Conservation (phyloP, 176 grass and related monocot genomes). For the Aegilops speltoides region DNA sequence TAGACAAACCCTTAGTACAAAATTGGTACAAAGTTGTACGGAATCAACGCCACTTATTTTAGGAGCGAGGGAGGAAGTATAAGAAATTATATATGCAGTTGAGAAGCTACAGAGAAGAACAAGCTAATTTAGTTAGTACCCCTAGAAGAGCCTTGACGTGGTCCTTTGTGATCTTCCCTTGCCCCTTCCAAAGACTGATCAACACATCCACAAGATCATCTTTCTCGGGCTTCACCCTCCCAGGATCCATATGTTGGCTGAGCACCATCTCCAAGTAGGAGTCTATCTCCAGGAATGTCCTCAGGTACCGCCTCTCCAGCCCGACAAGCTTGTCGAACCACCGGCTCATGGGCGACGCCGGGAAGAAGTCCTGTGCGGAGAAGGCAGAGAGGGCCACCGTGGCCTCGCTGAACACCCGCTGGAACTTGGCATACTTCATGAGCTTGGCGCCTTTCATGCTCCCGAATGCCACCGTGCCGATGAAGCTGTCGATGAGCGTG, state of each 20-base stretch:
- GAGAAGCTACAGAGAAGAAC: background rate
- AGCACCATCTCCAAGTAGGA: constrained; percentile 18
- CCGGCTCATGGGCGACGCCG: background rate
- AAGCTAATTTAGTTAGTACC: background rate
- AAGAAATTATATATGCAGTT: background rate
- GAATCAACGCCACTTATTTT: no score
- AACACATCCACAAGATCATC: constrained; percentile 25
- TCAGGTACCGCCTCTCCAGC: background rate
- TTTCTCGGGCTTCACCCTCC: background rate
- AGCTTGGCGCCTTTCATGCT: constrained; percentile 6
- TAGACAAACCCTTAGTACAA: no score
- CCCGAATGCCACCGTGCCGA: constrained; percentile 25
- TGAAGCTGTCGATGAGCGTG: constrained; percentile 15
- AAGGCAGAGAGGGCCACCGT: constrained; percentile 19
- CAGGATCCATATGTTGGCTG: background rate
- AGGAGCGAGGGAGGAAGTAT: no score
- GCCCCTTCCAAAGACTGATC: constrained; percentile 1
- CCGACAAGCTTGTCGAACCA: constrained; percentile 7
- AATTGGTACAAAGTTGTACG: no score
- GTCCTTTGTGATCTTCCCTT: background rate
- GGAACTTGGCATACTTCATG: constrained; percentile 16
- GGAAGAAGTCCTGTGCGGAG: constrained; percentile 30
- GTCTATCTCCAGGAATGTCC: background rate
- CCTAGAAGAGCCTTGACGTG: constrained; percentile 18
- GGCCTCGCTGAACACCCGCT: constrained; percentile 13